Base-by-base conservation (phyloP, 2,329 filamentous ascomycete species). In the Phialemonium atrogriseum region DNA sequence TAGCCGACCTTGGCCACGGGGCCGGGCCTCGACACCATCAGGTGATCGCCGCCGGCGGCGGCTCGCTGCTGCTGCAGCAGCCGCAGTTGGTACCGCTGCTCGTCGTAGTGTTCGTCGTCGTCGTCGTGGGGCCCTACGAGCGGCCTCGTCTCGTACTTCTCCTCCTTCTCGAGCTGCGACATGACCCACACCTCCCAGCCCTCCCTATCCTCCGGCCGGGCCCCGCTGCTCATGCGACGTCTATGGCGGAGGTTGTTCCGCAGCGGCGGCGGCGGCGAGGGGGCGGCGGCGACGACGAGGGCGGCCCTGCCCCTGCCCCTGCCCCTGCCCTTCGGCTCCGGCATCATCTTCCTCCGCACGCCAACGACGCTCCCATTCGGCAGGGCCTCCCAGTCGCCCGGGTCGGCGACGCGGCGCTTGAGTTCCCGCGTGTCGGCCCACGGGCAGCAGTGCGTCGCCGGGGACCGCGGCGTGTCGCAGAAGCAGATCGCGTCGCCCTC, bases 1-100 rank as follows among this genome's bases (percentile, higher is more conserved):
- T 70, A 67, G 10, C 82, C 82, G 2, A 85, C 58, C 32, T 62
- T 62, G 2, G 66, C 63, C 35, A 81, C 71, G 1, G 82, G 82
- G 0, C 83, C 84, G 2, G 81, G 59, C 27, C 67, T 66, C 3
- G 71, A 71, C 14, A 85, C 74, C 27, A 84, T 73, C 5, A 88
- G 61, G 35, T 75, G 66, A 3, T 68, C 62, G 4, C 60, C 56
- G n/a, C n/a, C n/a, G n/a, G n/a, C n/a, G n/a, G n/a, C n/a, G n/a
- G n/a, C n/a, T n/a, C n/a, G n/a, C n/a, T n/a, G n/a, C n/a, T n/a
- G n/a, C n/a, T n/a, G n/a, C n/a, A n/a, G n/a, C n/a, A n/a, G n/a
- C n/a, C n/a, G n/a, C n/a, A n/a, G n/a, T n/a, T n/a, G n/a, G n/a
- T n/a, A n/a, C n/a, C 24, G 36, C 31, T 39, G 36, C 25, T 35